These are phyloP conservation scores for Botrytis pseudocinerea DNA, from an alignment of 2,329 filamentous ascomycete species.

Conservation along the genomic window DNA sequence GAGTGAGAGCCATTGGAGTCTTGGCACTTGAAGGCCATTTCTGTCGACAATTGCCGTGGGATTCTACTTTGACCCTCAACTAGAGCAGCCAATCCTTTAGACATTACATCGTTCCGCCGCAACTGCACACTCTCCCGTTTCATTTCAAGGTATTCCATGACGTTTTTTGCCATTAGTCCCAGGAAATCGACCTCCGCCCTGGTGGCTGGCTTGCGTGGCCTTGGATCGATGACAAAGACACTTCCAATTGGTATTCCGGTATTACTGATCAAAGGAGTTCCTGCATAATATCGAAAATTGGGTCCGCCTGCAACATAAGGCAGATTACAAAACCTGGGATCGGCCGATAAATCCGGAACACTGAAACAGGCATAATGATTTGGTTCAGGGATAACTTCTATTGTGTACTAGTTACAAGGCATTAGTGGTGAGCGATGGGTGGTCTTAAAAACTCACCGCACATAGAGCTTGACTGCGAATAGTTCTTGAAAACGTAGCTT, in stretches of 20 bases:
- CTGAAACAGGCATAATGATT: conserved; percentile 26
- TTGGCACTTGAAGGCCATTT: conserved; percentile 2
- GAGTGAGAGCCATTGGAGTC: background rate
- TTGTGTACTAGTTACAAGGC: conserved; percentile 20
- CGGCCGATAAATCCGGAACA: conserved; percentile 24
- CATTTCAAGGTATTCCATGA: conserved; percentile 61
- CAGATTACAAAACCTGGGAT: conserved; percentile 25
- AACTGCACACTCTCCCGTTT: conserved; percentile 52
- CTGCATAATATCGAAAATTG: conserved; percentile 27
- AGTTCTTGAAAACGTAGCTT: conserved; percentile 11
- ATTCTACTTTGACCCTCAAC: conserved; percentile 45
- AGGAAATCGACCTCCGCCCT: conserved; percentile 52
- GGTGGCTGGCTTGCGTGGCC: conserved; percentile 49
- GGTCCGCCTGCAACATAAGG: conserved; percentile 28
- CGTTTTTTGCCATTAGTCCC: conserved; percentile 53
- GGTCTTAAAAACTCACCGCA: conserved; percentile 13
- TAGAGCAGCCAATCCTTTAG: conserved; percentile 53
- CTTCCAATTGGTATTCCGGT: conserved; percentile 49
- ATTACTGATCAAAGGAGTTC: conserved; percentile 25
- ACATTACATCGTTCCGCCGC: conserved; percentile 52
- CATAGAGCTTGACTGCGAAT: conserved; percentile 24
- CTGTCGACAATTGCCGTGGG: background rate
- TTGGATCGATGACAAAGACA: conserved; percentile 58
- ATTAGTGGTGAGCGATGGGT: background rate
- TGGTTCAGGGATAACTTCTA: conserved; percentile 20